Conservation (phyloP, 1,284 basidiomycete genomes). For the Limonomyces culmigenus region DNA sequence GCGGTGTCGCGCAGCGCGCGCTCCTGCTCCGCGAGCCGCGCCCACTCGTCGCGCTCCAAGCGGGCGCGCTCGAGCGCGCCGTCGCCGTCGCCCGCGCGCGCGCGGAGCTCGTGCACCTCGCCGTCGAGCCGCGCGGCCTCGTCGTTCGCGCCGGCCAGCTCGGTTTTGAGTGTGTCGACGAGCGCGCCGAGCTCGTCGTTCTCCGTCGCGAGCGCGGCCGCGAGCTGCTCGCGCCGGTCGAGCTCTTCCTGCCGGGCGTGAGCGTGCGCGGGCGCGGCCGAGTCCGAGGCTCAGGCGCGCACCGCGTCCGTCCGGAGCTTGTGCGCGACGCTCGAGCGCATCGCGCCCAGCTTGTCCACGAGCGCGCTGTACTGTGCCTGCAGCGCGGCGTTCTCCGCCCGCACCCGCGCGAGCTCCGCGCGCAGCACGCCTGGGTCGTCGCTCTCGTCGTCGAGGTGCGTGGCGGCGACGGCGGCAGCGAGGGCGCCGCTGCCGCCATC, state of each 20-base stretch:
- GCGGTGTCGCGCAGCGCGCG: slow-evolving; percentile 55
- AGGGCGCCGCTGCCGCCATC: too few relatives aligned
- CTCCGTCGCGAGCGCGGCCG: slow-evolving; percentile 60
- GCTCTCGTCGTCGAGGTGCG: too few relatives aligned
- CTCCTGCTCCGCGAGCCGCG: slow-evolving; percentile 61
- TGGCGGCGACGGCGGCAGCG: too few relatives aligned
- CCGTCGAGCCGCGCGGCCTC: slow-evolving; percentile 68
- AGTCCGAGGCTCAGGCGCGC: slow-evolving; percentile 18
- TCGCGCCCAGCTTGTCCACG: slow-evolving; percentile 78
- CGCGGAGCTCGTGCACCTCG: slow-evolving; percentile 64
- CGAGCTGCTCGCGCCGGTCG: slow-evolving; percentile 71
- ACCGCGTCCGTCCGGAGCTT: slow-evolving; percentile 95
- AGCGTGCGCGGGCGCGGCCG: neutral
- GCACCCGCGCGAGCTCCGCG: slow-evolving; percentile 38
- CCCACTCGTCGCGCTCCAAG: slow-evolving; percentile 82
- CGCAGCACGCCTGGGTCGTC: slow-evolving; percentile 33
- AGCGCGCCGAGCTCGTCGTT: slow-evolving; percentile 58
- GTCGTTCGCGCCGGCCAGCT: slow-evolving; percentile 57
- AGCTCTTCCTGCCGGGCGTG: slow-evolving; percentile 69
- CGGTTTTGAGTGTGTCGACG: slow-evolving; percentile 60
- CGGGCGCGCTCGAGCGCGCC: slow-evolving; percentile 73
- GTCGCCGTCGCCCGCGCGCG: too few relatives aligned
- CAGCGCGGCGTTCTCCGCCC: slow-evolving; percentile 74
- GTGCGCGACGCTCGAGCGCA: slow-evolving; percentile 87
- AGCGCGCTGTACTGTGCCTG: slow-evolving; percentile 77